These are phyloP conservation scores for Marasmius tenuissimus DNA, from an alignment of 1,284 basidiomycete species.

Conservation along the genomic window DNA sequence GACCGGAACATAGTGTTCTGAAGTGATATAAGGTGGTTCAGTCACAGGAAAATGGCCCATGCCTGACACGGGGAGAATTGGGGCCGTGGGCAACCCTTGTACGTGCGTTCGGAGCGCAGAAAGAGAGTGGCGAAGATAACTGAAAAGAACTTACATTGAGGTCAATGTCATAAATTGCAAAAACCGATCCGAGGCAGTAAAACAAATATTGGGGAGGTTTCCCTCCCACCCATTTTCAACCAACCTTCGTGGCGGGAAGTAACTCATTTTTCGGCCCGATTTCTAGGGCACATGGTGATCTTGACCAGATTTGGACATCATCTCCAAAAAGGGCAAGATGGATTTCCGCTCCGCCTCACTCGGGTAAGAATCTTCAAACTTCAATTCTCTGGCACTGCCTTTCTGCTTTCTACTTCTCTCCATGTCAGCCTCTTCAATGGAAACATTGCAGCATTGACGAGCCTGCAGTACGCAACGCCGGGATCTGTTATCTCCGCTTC, in stretches of 20 bases:
- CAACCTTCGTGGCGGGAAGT: not conserved
- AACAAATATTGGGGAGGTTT: not conserved
- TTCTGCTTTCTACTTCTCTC: no score
- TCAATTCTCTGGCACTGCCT: not conserved
- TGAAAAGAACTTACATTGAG: not conserved
- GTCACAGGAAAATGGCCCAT: not conserved
- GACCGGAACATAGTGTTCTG: conserved; percentile 6
- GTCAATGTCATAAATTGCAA: not conserved
- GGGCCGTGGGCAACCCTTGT: not conserved
- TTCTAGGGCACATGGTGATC: not conserved
- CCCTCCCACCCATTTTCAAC: not conserved
- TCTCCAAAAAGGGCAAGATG: not conserved
- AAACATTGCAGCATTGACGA: no score
- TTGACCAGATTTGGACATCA: not conserved
- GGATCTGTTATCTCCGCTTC: no score
- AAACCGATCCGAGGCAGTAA: not conserved
- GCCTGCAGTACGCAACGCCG: no score
- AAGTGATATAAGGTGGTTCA: conserved; percentile 2
- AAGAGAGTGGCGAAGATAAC: not conserved
- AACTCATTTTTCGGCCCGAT: not conserved
- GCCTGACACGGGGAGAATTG: no score
- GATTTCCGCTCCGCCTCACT: no score
- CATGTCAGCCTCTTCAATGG: no score
- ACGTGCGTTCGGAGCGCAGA: not conserved
- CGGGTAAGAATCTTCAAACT: not conserved